Percentiles rank a stretch among this genome's conserved stretches.
phyloP scores from a whole-genome alignment of 1,139 yeast species.

The Kodamaea derodonti region DNA sequence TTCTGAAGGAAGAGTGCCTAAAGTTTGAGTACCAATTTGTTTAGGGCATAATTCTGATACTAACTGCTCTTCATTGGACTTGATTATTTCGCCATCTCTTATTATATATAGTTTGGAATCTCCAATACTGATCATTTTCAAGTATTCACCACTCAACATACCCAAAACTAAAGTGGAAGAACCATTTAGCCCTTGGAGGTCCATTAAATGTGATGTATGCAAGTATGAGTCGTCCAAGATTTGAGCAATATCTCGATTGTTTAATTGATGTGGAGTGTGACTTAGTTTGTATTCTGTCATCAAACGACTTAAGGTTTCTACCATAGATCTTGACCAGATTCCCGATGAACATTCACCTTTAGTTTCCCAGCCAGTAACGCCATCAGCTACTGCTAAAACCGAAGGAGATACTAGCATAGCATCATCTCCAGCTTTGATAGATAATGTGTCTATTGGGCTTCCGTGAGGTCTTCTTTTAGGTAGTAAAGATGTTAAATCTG shows the following conservation, averaged over 20 bases:
- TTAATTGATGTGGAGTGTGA: constrained; percentile 42
- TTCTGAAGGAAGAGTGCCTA: constrained; percentile 42
- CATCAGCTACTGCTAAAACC: constrained; percentile 57
- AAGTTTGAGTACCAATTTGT: constrained; percentile 54
- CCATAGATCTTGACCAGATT: constrained; percentile 54
- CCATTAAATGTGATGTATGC: constrained; percentile 54
- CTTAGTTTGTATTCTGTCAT: constrained; percentile 44
- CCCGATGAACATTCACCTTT: constrained; percentile 45
- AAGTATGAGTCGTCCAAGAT: constrained; percentile 49
- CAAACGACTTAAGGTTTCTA: constrained; percentile 49
- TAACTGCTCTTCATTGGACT: constrained; percentile 48
- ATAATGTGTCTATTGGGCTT: constrained; percentile 50
- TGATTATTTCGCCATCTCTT: constrained; percentile 44
- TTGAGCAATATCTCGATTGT: constrained; percentile 42
- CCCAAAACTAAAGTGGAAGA: constrained; percentile 52
- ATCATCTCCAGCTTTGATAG: constrained; percentile 57
- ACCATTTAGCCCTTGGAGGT: constrained; percentile 45
- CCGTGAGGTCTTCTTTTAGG: constrained; percentile 54
- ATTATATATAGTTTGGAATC: constrained; percentile 51
- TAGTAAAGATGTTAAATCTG: constrained; percentile 42
- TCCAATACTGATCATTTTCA: constrained; percentile 52
- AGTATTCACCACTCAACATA: constrained; percentile 47
- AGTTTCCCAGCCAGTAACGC: constrained; percentile 59
- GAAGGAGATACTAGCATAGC: constrained; percentile 59
- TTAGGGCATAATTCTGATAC: constrained; percentile 47